Base-by-base conservation (phyloP, 495 filamentous ascomycete species). In the Penicillium riverlandense region DNA sequence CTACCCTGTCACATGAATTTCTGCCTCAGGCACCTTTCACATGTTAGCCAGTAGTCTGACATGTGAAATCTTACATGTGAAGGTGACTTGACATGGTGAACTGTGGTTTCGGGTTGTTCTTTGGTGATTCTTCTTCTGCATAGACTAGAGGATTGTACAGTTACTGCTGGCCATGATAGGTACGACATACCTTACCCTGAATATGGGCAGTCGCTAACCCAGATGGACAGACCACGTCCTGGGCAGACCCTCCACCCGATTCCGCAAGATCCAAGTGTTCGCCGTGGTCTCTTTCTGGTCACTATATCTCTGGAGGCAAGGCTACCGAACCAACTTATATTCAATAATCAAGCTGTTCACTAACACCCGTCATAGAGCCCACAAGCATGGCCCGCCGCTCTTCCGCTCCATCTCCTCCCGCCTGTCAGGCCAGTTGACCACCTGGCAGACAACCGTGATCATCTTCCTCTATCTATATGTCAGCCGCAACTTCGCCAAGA, bases 261-360 rank as follows among this genome's bases (percentile, higher is more conserved):
- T 92, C 57, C 84, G 92, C 45, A 88, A 95, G 56, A 82, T 94
- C 16, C 91, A 98, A 62, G 90, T 98, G 49, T 77, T 96, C 44
- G 82, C 85, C 22, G 92, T 96, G 0, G 75, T 97, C 13, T 78
- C 83, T 0, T 94, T 96, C 55, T 97, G 92, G 94, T 88, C 85
- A 11, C 62, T 82, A 13, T 96, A 95, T 59, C 71, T 96, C 9
- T 69, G 83, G 47, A 77, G 74, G 86, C 88, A 67, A 11, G 75
- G 11, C 11, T 13, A n/a, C 34, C 29, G 4, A 10, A 40, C 7
- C 12, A 7, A 35, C 3, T 10, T 5, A 16, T 11, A 16, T 14
- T n/a, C 35, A 6, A 37, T 22, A 22, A 3, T 6, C 22, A 22
- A 4, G 22, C 12, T 33, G 1, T 22, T 9, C 22, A 6, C 38